Evolutionary conservation across 1,284 basidiomycete genomes (phyloP), one percentile per base, ranked within the genome.

Genomic region (Tilletia walkeri): DNA sequence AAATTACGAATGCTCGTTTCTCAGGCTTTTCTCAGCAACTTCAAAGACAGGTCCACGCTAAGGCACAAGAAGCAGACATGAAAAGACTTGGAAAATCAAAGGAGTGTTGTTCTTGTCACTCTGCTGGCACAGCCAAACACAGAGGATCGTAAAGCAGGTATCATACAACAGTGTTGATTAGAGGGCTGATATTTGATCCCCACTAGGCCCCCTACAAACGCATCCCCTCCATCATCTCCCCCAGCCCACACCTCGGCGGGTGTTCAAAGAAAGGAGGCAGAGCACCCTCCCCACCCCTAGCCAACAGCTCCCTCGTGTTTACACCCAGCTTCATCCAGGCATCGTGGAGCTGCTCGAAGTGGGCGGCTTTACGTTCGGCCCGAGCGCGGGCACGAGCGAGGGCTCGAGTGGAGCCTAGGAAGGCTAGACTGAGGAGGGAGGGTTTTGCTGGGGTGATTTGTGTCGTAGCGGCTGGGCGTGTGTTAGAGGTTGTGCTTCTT

Each of bases 251-350:
- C 36, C 59, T 5, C 3, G 59, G 59, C 36, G 59, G 59, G 36
- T 39, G 30, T 16, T 63, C 20, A 38, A 63, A 63, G 38, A 39
- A 41, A 36, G 59, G 59, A 10, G 59, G 59, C 12, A 63, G 36
- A 34, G 59, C 59, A 18, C 59, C 36, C 6, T 6, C 36, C 16
- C 59, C 59, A 14, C 59, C 59, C 36, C 59, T 24, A 2, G 59
- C 59, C 59, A 63, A 34, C 36, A 63, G 1, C 36, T 63, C 36
- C 18, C 59, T 34, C 59, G 59, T 63, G 14, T 63, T 63, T 1
- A 63, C 7, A 0, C 59, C 59, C 3, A 63, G 59, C 14, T 36
- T 34, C 16, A 38, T 36, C 59, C 59, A 63, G 6, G 59, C 59
- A 16, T 63, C 34, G 16, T 63, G 59, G 34, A 63, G 30, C 59